Conservation (phyloP, 768 basidiomycete species). For the Mycena alexandri region DNA sequence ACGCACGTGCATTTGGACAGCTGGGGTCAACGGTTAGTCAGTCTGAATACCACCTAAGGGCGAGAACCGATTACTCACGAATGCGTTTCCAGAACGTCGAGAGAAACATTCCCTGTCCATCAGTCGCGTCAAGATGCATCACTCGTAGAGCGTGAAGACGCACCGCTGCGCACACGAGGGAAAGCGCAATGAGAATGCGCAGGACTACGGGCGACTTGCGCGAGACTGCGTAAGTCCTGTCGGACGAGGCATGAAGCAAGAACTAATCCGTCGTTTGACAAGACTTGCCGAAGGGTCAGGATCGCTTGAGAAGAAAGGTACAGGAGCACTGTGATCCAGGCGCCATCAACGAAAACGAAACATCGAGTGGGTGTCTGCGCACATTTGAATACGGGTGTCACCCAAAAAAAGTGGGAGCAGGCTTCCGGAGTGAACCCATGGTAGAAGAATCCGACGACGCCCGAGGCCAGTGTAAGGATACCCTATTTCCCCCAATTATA, state of each 20-base stretch:
- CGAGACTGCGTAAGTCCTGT: constrained; percentile 33
- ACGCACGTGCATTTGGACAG: neutral
- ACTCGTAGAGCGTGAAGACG: neutral
- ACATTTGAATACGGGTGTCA: constrained; percentile 32
- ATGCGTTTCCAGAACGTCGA: constrained; percentile 19
- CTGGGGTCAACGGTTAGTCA: neutral
- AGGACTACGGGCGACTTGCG: constrained; percentile 26
- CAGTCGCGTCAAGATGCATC: too few species aligned
- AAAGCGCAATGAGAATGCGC: neutral
- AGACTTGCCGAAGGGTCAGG: constrained; percentile 20
- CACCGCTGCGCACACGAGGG: constrained; percentile 4
- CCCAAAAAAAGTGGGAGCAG: constrained; percentile 22
- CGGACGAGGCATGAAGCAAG: neutral
- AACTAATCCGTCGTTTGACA: too few species aligned
- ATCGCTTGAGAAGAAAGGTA: constrained; percentile 31
- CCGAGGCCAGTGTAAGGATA: constrained; percentile 15
- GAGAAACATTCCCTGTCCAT: neutral
- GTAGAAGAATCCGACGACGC: constrained; percentile 32
- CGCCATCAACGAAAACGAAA: neutral
- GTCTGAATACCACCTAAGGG: neutral
- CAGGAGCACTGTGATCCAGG: constrained; percentile 5
- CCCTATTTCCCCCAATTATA: too few species aligned
- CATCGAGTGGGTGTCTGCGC: too few species aligned
- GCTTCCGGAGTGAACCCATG: constrained; percentile 27
- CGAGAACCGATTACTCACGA: constrained; percentile 16